Percentiles rank a stretch among this genome's conserved stretches.
Evolutionary conservation across 257 asterid species (phyloP).

Genomic region (Gentiana dahurica): DNA sequence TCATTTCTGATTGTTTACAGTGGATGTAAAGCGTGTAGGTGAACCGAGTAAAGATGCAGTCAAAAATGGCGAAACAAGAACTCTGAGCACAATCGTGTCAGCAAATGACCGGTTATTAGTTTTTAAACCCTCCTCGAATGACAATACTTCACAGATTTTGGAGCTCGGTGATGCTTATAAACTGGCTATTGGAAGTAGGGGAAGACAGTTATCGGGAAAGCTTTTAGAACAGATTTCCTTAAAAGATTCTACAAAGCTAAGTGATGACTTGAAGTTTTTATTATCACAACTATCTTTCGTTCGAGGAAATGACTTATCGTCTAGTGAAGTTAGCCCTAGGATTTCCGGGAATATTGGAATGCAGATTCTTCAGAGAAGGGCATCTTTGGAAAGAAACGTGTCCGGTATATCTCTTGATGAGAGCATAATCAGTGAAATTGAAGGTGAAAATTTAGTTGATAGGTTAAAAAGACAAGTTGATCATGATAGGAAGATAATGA

Average conservation of each 20-base stretch:
- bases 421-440: constrained; percentile 58
- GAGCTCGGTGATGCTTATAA: constrained; percentile 82
- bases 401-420: constrained; percentile 70
- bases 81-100: constrained; percentile 17
- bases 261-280: constrained; percentile 69
- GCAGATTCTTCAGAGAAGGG: constrained; percentile 54
- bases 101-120: constrained; percentile 24
- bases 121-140: constrained; percentile 27
- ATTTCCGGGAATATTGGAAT: constrained; percentile 39
- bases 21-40: constrained; percentile 17
- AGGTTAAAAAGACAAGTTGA: constrained; percentile 61
- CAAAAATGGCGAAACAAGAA: constrained; percentile 19
- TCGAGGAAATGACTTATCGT: constrained; percentile 37
- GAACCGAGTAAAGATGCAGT: constrained; percentile 18
- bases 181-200: constrained; percentile 53
- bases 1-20: constrained; percentile 14
- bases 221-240: constrained; percentile 67
- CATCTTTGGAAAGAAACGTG: constrained; percentile 79
- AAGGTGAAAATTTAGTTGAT: constrained; percentile 70
- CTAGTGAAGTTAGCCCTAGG: constrained; percentile 50
- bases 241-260: constrained; percentile 50
- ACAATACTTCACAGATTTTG: constrained; percentile 26
- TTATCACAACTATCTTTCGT: constrained; percentile 60
- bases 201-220: constrained; percentile 68
- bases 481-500: constrained; percentile 56